Conservation (phyloP, 257 asterid genomes). For the Nicotiana tabacum region DNA sequence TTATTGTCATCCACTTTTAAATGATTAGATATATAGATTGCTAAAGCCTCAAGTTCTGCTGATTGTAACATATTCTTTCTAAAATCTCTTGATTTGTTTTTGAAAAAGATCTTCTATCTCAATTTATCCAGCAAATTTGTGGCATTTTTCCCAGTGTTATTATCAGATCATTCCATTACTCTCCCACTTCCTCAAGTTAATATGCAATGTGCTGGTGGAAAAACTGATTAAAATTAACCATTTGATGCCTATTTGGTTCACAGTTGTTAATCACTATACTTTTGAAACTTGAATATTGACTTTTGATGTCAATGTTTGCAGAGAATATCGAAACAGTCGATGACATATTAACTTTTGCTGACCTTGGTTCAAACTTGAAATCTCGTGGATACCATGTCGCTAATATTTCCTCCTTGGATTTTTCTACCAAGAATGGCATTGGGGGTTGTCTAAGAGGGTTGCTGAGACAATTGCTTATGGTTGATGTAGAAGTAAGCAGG, state of each 20-base stretch:
- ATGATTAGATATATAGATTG: neutral
- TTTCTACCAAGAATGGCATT: conserved; percentile 66
- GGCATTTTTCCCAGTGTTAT: neutral
- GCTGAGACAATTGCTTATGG: conserved; percentile 57
- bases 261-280: too few relatives aligned
- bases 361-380: conserved; percentile 65
- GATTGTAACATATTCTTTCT: neutral
- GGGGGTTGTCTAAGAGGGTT: conserved; percentile 79
- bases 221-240: too few relatives aligned
- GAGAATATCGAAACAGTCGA: conserved; percentile 87
- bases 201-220: neutral
- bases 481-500: conserved; percentile 56
- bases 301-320: conserved; percentile 11
- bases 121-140: neutral
- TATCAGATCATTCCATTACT: neutral
- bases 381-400: conserved; percentile 68
- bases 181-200: neutral
- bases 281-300: too few relatives aligned
- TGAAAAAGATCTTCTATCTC: neutral
- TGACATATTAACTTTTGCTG: conserved; percentile 65
- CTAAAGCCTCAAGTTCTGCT: neutral
- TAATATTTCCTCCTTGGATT: conserved; percentile 69
- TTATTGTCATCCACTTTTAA: neutral
- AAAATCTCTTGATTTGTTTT: neutral
- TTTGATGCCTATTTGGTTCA: too few relatives aligned